Evolutionary conservation across 163 green algal species (phyloP), one percentile per base, ranked within the genome.

Genomic region (Chloromonas sp.): DNA sequence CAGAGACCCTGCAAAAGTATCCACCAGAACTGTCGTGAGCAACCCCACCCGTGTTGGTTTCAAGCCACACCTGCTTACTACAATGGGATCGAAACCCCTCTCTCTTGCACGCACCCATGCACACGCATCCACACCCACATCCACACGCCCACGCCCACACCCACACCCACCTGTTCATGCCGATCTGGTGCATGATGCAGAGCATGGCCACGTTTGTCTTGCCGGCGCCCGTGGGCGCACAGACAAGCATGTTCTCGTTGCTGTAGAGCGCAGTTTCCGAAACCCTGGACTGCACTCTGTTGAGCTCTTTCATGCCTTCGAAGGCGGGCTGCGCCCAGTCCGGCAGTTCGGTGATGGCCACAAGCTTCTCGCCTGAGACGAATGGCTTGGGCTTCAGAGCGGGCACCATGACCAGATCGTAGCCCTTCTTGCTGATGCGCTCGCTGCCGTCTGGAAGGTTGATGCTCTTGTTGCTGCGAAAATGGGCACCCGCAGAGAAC

Each of bases 161-260:
- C 36, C 36, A 80, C 14, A 5, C 79, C 1, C 79, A 83, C 81
- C 81, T 84, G 81, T 78, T 60, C 82, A 85, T 58, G 0, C 95
- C 96, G n/a, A 99, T 93, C 88, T 98, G 91, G 86, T 99, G 97
- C 86, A 99, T 86, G 70, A 99, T 96, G 61, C 92, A 93, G 79
- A 99, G 92, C 96, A 99, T 96, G 70, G 97, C 96, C 2, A 99
- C 95, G 86, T 99, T 99, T 84, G 97, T 99, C 92, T 99, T 99
- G 81, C 97, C 97, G 0, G 97, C 96, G 60, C 97, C 97, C 79
- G 87, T 90, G 57, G 95, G 92, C 1, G 88, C 87, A 71, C 88
- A 90, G 61, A 90, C 87, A 71, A 99, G 94, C 91, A 99, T 96
- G 91, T 99, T 99, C 83, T 98, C 94, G 60, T 88, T 81, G 71